Base-by-base conservation (phyloP, 352 stramenopile species). In the Blastocystis sp. region DNA sequence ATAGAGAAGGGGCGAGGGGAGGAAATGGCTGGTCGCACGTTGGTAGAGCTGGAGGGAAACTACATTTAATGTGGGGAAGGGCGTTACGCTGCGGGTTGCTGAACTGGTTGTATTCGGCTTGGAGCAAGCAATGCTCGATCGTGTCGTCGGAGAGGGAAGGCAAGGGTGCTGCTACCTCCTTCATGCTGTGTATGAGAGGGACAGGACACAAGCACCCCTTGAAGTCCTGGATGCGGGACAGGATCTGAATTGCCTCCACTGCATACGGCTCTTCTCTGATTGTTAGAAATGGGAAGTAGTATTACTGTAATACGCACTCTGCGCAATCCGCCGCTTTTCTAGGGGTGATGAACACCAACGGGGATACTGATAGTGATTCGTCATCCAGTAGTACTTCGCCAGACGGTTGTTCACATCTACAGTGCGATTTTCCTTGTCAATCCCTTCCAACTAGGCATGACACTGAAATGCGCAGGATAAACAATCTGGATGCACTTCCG, bases 401-500 rank as follows among this genome's bases (percentile, higher is more conserved):
- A 84, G 4, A 0, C 2, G 23, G 21, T 43, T 67, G 10, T 17
- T 41, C 19, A 84, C 53, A 0, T 67, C 48, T 19, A 14, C 10
- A 28, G 53, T 53, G 14, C 74, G 74, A 14, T 45, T 52, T 3
- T 38, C 34, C 41, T 67, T n/a, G 40, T 53, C 52, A 84, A 67
- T 84, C 19, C 34, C 74, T 69, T 84, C 74, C 21, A 84, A 28
- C 74, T 84, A 70, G 14, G 14, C 2, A 2, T 65, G 17, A 52
- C 43, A 28, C 19, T 19, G 11, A 19, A 19, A 17, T 21, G 40
- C 7, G 1, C 9, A 28, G n/a, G 45, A 38, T 53, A 70, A 52
- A 84, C 74, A 70, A 84, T 67, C 14, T 56, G 59, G 28, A 84
- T 84, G 28, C 74, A 84, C 1, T 34, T 56, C 69, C 74, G 74